Evolutionary conservation across 2,329 filamentous ascomycete genomes (phyloP).

Genomic region (Ceratocystis cubensis): DNA sequence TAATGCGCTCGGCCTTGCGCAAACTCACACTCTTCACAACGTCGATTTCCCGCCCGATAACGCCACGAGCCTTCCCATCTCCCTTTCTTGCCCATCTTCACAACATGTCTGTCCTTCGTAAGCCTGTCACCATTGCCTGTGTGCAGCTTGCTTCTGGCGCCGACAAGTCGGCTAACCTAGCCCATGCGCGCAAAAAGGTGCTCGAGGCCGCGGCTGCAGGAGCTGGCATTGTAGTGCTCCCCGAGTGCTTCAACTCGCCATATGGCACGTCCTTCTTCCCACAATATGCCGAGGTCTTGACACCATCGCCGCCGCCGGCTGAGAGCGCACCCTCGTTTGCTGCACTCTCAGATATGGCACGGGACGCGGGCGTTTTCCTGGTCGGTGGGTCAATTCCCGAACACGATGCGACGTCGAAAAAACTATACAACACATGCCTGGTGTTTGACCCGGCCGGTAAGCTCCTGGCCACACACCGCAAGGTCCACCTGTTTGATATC

Average conservation of each 20-base stretch:
- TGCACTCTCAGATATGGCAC: conserved; percentile 66
- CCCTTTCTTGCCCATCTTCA: conserved; percentile 24
- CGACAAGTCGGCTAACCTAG: conserved; percentile 77
- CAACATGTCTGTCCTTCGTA: conserved; percentile 44
- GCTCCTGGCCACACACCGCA: conserved; percentile 81
- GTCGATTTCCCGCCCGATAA: neutral
- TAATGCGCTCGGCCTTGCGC: conserved; percentile 9
- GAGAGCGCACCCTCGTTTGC: conserved; percentile 72
- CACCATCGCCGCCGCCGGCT: conserved; percentile 50
- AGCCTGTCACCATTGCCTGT: conserved; percentile 66
- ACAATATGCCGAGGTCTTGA: conserved; percentile 83
- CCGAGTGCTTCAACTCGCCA: conserved; percentile 98
- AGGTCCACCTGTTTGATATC: conserved; percentile 95
- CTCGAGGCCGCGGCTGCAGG: conserved; percentile 64
- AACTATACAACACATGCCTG: conserved; percentile 85
- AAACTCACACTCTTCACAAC: conserved; percentile 15
- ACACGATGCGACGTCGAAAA: conserved; percentile 39
- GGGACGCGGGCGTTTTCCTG: conserved; percentile 66
- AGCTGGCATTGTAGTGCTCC: conserved; percentile 78
- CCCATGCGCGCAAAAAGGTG: conserved; percentile 68
- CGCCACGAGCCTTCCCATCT: neutral
- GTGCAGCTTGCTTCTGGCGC: conserved; percentile 69
- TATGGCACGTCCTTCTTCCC: conserved; percentile 89
- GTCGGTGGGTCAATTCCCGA: conserved; percentile 92
- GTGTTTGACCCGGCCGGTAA: conserved; percentile 65